Evolutionary conservation across 768 basidiomycete species (phyloP).

Genomic region (Boletus huronensis): DNA sequence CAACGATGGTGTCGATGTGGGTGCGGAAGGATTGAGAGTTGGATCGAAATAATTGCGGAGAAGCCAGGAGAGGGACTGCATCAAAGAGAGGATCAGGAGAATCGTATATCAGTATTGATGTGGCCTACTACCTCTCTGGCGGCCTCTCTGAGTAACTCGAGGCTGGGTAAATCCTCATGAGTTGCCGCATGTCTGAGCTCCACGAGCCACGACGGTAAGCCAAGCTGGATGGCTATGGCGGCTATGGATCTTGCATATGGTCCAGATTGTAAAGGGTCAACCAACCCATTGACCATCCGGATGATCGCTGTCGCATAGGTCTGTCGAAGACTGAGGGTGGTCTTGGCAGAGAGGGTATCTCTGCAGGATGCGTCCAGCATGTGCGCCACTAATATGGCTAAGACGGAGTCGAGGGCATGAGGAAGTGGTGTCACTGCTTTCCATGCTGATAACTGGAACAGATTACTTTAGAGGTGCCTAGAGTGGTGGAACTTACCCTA

Average conservation of each 20-base stretch:
- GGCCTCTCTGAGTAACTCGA: conserved; percentile 75
- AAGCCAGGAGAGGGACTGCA: conserved; percentile 79
- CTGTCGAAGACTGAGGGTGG: conserved; percentile 60
- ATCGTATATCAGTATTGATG: conserved; percentile 1
- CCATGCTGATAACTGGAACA: conserved; percentile 72
- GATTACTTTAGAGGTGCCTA: conserved; percentile 6
- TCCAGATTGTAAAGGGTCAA: conserved; percentile 89
- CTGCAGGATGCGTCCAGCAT: conserved; percentile 45
- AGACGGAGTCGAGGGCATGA: conserved; percentile 72
- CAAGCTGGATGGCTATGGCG: conserved; percentile 81
- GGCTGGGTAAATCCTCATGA: conserved; percentile 88
- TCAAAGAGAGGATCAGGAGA: conserved; percentile 6
- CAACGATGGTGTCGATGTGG: conserved; percentile 29
- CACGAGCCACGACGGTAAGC: conserved; percentile 84
- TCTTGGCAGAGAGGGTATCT: conserved; percentile 18
- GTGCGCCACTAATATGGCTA: conserved; percentile 59
- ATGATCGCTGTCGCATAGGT: conserved; percentile 79
- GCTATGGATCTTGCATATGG: conserved; percentile 89
- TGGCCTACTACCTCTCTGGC: conserved; percentile 54
- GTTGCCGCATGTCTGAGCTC: conserved; percentile 94
- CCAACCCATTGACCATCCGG: conserved; percentile 90
- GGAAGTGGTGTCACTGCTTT: conserved; percentile 70
- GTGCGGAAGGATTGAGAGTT: conserved; percentile 53
- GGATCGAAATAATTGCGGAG: conserved; percentile 83
- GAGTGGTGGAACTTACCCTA: conserved; percentile 45